A percentile compares a stretch with the other conserved stretches of the same genome.
Conservation (phyloP, 2,329 filamentous ascomycete genomes). For the Lachnellula cervina region DNA sequence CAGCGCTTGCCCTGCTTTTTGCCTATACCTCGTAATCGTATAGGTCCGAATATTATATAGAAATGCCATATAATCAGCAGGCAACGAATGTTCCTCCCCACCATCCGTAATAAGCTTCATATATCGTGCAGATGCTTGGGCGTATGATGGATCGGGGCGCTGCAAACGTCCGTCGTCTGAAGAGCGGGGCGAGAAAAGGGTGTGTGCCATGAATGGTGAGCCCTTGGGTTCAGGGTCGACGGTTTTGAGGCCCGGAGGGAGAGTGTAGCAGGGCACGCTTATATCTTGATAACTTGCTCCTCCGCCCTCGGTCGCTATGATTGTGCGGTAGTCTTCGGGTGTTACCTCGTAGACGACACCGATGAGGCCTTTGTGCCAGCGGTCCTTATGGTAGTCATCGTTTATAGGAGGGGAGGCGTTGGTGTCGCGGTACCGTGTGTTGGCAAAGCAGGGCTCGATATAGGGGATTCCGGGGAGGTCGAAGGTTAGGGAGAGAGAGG, state of each 20-base stretch:
- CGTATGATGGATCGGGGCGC: conserved; percentile 66
- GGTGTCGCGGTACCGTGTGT: conserved; percentile 55
- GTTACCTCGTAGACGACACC: conserved; percentile 97
- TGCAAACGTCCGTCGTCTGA: conserved; percentile 5
- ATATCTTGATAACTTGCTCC: conserved; percentile 82
- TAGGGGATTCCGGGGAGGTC: conserved; percentile 84
- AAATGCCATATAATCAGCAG: conserved; percentile 70
- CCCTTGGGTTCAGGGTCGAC: conserved; percentile 62
- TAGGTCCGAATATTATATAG: conserved; percentile 67
- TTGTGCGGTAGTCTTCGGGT: conserved; percentile 71
- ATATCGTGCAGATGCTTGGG: conserved; percentile 81
- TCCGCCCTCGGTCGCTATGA: conserved; percentile 87
- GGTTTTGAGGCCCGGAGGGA: conserved; percentile 50
- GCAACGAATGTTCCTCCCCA: conserved; percentile 74
- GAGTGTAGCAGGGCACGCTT: conserved; percentile 68
- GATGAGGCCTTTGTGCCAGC: conserved; percentile 77
- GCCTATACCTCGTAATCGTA: conserved; percentile 59
- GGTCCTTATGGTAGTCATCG: conserved; percentile 45
- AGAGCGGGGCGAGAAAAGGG: conserved; percentile 58
- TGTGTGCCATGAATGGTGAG: conserved; percentile 74
- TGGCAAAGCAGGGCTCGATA: conserved; percentile 86
- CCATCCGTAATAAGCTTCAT: conserved; percentile 74
- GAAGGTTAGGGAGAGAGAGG: conserved; percentile 73
- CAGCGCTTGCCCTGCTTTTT: conserved; percentile 59
- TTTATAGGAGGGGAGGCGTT: conserved; percentile 19